Evolutionary conservation across 2,329 filamentous ascomycete genomes (phyloP), one percentile per base, ranked within the genome.

Genomic region (Tolypocladium paradoxum): DNA sequence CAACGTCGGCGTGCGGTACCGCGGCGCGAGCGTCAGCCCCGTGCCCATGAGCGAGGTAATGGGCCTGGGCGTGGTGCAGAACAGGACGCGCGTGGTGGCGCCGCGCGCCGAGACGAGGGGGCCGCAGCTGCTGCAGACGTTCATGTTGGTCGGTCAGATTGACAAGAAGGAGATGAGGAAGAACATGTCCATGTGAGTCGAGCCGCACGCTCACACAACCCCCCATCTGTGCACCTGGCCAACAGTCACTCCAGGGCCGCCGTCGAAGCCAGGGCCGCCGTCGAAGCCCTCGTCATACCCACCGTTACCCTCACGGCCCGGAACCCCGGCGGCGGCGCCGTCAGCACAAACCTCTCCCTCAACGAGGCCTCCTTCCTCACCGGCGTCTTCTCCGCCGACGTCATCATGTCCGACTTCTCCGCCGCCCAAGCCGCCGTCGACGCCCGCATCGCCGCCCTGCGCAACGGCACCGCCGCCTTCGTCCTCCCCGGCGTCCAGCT

Each of bases 311-410:
- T 90, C 48, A 77, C 78, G 14, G 85, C 77, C n/a, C 72, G 68
- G 40, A 79, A 77, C 59, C 52, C 72, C 31, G 66, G 68, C 16
- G 81, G 81, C 56, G 64, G 73, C 60, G 66, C 69, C 1, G 73
- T 88, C 54, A 77, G 71, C 61, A 85, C 85, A 49, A 83, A 80
- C 35, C 79, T 90, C 50, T 84, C 84, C 11, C 77, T 81, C 55
- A 83, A 85, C 67, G 83, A 88, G 65, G 85, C 86, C 18, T 77
- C 80, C 7, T 90, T 90, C 60, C 78, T 89, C 38, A 79, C 78
- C 16, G 87, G 87, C 50, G 78, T 87, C 60, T 90, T 90, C 68
- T 79, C 84, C 52, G 69, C 76, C 49, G 71, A 78, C 53, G 71
- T 79, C 16, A 66, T 81, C 62, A 67, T 77, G 61, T 83, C 79